These are phyloP conservation scores for Penicillium sp. DNA, from an alignment of 2,329 filamentous ascomycete species.

Conservation along the genomic window DNA sequence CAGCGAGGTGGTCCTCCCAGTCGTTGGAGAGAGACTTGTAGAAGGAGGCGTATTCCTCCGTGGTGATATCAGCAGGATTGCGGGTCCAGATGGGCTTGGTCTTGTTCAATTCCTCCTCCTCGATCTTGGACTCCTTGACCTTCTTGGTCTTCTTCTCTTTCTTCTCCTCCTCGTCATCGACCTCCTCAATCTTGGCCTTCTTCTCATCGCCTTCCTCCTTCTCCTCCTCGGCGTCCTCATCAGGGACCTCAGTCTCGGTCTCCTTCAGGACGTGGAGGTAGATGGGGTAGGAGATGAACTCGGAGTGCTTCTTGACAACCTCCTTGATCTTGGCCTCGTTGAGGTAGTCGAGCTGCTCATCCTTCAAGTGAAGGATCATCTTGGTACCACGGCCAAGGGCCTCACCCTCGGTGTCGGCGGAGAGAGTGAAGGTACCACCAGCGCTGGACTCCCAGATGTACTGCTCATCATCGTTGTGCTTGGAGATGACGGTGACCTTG, in stretches of 20 bases:
- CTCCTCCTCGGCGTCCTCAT: slow-evolving; percentile 80
- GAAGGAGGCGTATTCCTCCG: slow-evolving; percentile 97
- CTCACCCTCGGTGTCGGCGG: slow-evolving; percentile 84
- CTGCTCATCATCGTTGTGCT: slow-evolving; percentile 99
- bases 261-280: slow-evolving; percentile 99
- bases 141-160: slow-evolving; percentile 99
- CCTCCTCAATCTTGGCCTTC: slow-evolving; percentile 94
- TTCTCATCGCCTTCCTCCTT: slow-evolving; percentile 77
- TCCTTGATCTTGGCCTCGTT: slow-evolving; percentile 99
- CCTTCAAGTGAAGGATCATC: slow-evolving; percentile 98
- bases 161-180: slow-evolving; percentile 76
- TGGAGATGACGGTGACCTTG: slow-evolving; percentile 90
- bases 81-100: slow-evolving; percentile 99
- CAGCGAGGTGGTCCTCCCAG: slow-evolving; percentile 98
- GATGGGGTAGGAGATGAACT: slow-evolving; percentile 99
- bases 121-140: slow-evolving; percentile 96
- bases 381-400: slow-evolving; percentile 90
- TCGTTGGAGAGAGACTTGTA: slow-evolving; percentile 99
- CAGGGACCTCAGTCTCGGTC: slow-evolving; percentile 96
- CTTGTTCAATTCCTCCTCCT: slow-evolving; percentile 99
- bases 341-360: slow-evolving; percentile 97
- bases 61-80: slow-evolving; percentile 90
- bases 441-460: slow-evolving; percentile 99
- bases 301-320: slow-evolving; percentile 99
- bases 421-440: slow-evolving; percentile 94